Evolutionary conservation across 768 basidiomycete species (phyloP).

Genomic region (Rhizopogon salebrosus): DNA sequence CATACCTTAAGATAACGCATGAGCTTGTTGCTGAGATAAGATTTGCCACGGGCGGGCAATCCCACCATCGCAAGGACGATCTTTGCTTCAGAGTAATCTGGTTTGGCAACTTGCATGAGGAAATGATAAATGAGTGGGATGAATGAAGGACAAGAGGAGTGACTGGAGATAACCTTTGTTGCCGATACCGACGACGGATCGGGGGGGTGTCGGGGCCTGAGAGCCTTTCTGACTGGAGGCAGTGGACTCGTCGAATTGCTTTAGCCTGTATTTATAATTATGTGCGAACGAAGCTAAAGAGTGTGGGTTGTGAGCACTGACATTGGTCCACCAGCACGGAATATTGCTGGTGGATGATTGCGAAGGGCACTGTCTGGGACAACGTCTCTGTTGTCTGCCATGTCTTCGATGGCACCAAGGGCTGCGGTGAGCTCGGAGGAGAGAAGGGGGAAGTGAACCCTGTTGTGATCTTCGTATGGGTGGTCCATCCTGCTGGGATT

Average conservation of each 20-base stretch:
- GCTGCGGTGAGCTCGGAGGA: slow-evolving; percentile 6
- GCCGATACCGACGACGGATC: slow-evolving; percentile 84
- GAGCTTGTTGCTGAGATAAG: slow-evolving; percentile 96
- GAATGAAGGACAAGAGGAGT: slow-evolving; percentile 1
- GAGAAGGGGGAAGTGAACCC: slow-evolving; percentile 10
- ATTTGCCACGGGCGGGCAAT: slow-evolving; percentile 96
- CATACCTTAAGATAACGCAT: slow-evolving; percentile 90
- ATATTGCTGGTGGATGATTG: slow-evolving; percentile 45
- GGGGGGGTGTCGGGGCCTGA: slow-evolving; percentile 72
- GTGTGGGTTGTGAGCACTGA: slow-evolving; percentile 27
- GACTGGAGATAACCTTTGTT: slow-evolving; percentile 59
- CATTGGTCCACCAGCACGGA: slow-evolving; percentile 77
- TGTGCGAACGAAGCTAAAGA: slow-evolving; percentile 1
- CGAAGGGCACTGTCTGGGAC: slow-evolving; percentile 10
- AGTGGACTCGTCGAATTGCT: slow-evolving; percentile 73
- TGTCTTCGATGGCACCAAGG: slow-evolving; percentile 20
- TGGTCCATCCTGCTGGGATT: neutral
- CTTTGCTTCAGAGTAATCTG: slow-evolving; percentile 98
- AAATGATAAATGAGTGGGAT: neutral
- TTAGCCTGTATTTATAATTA: slow-evolving; percentile 45
- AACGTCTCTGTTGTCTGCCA: slow-evolving; percentile 13
- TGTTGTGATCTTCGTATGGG: slow-evolving; percentile 14
- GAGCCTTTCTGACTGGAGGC: slow-evolving; percentile 67
- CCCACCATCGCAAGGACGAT: slow-evolving; percentile 99
- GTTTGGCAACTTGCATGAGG: slow-evolving; percentile 70